Base-by-base conservation (phyloP, 202 grass and related monocot species). In the Sporobolus alterniflorus region DNA sequence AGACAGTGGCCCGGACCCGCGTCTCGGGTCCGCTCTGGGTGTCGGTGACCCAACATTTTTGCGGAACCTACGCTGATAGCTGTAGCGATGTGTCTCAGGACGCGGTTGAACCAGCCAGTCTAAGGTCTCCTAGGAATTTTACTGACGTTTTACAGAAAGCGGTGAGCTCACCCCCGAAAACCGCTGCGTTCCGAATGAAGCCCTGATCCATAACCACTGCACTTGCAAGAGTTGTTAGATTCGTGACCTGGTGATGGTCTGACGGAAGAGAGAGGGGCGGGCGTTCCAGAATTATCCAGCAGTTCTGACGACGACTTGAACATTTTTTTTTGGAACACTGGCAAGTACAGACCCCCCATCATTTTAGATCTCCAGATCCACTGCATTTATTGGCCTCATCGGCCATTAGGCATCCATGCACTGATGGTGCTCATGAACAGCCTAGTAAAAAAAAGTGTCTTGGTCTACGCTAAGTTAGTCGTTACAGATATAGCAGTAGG, bases 311-410 rank as follows among this genome's bases (percentile, higher is more conserved):
- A 85, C 48, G 43, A 47, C 64, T 25, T 66, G 22, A 71, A 22
- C 5, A n/a, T n/a, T n/a, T n/a, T 65, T 67, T 41, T 73, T 44
- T 6, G 16, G 64, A 77, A 42, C 71, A 49, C 46, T 39, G 26
- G 14, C 40, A 82, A 66, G 64, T 74, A 67, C 60, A 78, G 31
- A 32, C 69, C 78, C 31, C 36, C 50, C 67, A 63, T 86, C 50
- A 69, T 47, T 39, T 36, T 28, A 54, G 25, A 82, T 86, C 73
- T 67, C 7, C 56, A 82, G 72, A 90, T 86, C 78, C 88, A 44
- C 60, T 63, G 73, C 48, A 76, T 75, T 89, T 70, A 71, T 50
- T 86, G 63, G 48, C 71, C 51, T 31, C 6, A 18, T 44, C 11
- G 2, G 54, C 10, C n/a, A n/a, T 12, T 57, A 7, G 26, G 59